These are phyloP conservation scores for Euphorbia corollata DNA, from an alignment of 441 rosid genomes.

Conservation along the genomic window DNA sequence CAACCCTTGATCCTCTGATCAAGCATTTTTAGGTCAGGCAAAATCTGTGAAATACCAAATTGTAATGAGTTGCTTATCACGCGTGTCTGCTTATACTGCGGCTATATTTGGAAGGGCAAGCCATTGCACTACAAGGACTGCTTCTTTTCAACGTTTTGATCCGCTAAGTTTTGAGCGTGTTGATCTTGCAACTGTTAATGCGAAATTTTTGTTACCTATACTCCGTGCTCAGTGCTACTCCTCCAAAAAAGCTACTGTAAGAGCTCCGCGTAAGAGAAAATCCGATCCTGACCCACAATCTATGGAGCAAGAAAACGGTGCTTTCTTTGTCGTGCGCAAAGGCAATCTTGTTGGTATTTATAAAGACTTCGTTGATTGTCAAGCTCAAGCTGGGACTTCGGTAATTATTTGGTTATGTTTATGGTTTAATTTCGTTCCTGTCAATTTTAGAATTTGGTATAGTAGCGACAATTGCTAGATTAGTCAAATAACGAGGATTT, in stretches of 20 bases:
- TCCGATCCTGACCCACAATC: constrained; percentile 19
- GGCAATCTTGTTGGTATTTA: constrained; percentile 78
- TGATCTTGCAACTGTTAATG: constrained; percentile 23
- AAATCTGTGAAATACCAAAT: constrained; percentile 16
- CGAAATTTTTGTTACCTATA: constrained; percentile 23
- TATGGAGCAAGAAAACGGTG: constrained; percentile 51
- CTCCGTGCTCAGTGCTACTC: constrained; percentile 46
- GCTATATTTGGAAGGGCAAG: constrained; percentile 42
- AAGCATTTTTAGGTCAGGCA: background rate
- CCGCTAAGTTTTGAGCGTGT: constrained; percentile 27
- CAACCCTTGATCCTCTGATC: background rate
- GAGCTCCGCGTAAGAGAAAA: constrained; percentile 25
- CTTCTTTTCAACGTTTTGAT: constrained; percentile 26
- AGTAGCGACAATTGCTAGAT: background rate
- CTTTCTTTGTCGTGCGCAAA: constrained; percentile 77
- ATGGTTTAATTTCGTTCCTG: background rate
- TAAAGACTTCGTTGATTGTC: constrained; percentile 58
- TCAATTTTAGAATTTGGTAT: background rate
- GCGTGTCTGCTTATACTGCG: constrained; percentile 50
- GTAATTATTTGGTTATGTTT: constrained; percentile 26
- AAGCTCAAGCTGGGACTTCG: constrained; percentile 80
- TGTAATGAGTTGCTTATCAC: constrained; percentile 61
- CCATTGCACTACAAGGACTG: constrained; percentile 24
- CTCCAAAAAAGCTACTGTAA: constrained; percentile 28
- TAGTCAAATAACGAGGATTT: background rate